A percentile compares a stretch with the other conserved stretches of the same genome.
phyloP scores from a whole-genome alignment of 176 grass and related monocot species.

The Oryza australiensis region DNA sequence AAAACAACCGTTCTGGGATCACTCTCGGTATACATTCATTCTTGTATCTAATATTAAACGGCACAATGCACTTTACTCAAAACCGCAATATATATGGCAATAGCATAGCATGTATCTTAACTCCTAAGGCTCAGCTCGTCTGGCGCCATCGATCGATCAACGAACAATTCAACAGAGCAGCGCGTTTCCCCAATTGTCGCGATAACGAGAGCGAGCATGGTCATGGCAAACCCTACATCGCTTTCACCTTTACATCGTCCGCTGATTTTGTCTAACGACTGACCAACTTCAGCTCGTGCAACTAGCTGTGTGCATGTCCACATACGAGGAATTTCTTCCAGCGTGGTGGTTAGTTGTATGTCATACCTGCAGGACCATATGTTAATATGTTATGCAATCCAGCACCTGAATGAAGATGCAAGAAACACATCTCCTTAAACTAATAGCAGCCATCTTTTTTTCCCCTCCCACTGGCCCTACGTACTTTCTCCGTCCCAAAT shows the following conservation, averaged over 20 bases:
- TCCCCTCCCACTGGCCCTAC: not conserved
- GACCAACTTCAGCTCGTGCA: not conserved
- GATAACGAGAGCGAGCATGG: no score
- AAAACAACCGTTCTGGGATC: no score
- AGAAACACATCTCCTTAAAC: not conserved
- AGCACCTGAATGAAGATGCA: not conserved
- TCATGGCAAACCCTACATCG: no score
- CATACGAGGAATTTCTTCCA: not conserved
- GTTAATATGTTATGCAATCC: no score
- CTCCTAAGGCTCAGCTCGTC: not conserved
- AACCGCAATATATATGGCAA: not conserved
- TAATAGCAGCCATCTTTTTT: not conserved
- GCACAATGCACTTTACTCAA: not conserved
- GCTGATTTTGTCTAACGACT: not conserved
- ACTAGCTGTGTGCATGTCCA: not conserved
- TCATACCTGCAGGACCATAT: no score
- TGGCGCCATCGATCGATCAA: not conserved
- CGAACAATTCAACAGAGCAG: not conserved
- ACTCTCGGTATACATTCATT: no score
- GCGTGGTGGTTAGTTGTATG: not conserved
- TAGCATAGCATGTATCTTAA: not conserved
- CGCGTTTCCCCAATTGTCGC: not conserved
- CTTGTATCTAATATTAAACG: no score
- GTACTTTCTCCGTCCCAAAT: no score
- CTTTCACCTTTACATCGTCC: not conserved